phyloP scores from a whole-genome alignment of 306 rosid genomes.

The Medicago lupulina region DNA sequence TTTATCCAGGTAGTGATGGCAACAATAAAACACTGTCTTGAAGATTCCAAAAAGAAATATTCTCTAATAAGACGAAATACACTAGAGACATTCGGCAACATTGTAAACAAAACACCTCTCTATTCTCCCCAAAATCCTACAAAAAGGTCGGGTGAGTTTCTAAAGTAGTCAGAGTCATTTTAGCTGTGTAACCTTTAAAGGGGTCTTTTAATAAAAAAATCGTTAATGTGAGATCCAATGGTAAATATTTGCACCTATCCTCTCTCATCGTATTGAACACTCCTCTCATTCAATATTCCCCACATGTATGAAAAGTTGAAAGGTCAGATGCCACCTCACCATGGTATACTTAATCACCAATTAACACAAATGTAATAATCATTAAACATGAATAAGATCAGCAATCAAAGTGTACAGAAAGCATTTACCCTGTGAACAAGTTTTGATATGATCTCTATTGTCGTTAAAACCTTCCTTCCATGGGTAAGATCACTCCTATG shows the following conservation, averaged over 20 bases:
- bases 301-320: constrained; percentile 16
- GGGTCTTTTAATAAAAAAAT: background rate
- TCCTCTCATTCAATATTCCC: constrained; percentile 23
- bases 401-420: constrained; percentile 29
- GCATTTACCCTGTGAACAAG: constrained; percentile 77
- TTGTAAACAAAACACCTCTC: background rate
- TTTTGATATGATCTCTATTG: constrained; percentile 81
- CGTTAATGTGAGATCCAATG: constrained; percentile 10
- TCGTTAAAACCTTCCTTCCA: constrained; percentile 79
- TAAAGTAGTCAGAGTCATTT: background rate
- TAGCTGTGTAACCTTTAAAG: background rate
- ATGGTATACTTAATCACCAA: constrained; percentile 21
- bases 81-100: constrained; percentile 6
- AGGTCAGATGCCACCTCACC: constrained; percentile 25
- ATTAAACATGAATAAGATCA: constrained; percentile 34
- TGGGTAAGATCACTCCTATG: constrained; percentile 86
- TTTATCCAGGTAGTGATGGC: background rate
- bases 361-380: constrained; percentile 12
- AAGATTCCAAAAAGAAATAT: background rate
- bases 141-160: background rate
- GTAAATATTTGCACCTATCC: background rate
- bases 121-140: background rate
- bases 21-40: constrained; percentile 3
- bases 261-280: constrained; percentile 20
- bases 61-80: constrained; percentile 3